phyloP scores from a whole-genome alignment of 1,284 basidiomycete genomes.

The Chalciporus piperatoides region DNA sequence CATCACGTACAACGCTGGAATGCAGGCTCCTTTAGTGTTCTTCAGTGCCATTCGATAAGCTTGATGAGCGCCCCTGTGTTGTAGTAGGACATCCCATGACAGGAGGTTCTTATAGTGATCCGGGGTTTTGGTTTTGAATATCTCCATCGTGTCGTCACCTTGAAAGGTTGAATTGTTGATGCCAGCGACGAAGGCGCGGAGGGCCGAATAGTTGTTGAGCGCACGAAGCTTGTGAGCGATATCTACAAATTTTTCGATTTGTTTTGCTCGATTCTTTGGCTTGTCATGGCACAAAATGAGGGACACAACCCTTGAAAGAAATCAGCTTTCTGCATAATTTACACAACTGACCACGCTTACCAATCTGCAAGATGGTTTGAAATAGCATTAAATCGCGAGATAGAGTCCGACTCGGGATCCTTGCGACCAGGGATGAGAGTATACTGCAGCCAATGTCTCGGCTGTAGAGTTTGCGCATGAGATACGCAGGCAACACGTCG shows the following conservation, averaged over 20 bases:
- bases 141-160: slow-evolving; percentile 67
- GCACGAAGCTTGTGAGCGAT: slow-evolving; percentile 65
- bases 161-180: slow-evolving; percentile 71
- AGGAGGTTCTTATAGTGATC: slow-evolving; percentile 66
- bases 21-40: slow-evolving; percentile 77
- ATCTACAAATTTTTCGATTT: slow-evolving; percentile 76
- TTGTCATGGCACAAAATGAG: slow-evolving; percentile 77
- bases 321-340: slow-evolving; percentile 4
- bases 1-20: slow-evolving; percentile 68
- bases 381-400: slow-evolving; percentile 62
- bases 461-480: slow-evolving; percentile 40
- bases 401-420: slow-evolving; percentile 57
- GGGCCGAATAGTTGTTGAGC: slow-evolving; percentile 75
- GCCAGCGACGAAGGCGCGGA: slow-evolving; percentile 79
- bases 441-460: slow-evolving; percentile 75
- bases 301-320: slow-evolving; percentile 60
- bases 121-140: slow-evolving; percentile 57
- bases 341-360: slow-evolving; percentile 37
- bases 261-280: slow-evolving; percentile 57
- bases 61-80: slow-evolving; percentile 67
- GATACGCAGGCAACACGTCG: slow-evolving; percentile 1
- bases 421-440: slow-evolving; percentile 66
- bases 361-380: slow-evolving; percentile 77
- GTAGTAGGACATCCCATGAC: slow-evolving; percentile 74
- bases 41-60: slow-evolving; percentile 75